Conservation (phyloP, 768 basidiomycete genomes). For the Tremella fuciformis region DNA sequence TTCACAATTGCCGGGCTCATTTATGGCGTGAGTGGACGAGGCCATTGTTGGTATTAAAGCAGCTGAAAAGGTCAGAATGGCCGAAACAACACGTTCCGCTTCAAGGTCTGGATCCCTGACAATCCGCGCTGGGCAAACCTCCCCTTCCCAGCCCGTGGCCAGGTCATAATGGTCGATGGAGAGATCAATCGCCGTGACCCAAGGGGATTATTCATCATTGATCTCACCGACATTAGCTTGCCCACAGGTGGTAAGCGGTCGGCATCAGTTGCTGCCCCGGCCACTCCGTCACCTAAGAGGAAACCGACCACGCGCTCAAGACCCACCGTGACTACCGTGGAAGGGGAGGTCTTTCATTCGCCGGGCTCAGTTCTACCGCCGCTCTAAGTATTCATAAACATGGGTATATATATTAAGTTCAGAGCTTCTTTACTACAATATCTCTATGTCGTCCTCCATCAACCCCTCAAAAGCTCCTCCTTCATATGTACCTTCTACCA, state of each 20-base stretch:
- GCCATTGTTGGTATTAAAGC: not conserved
- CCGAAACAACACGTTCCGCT: constrained; percentile 3
- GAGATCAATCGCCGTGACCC: not conserved
- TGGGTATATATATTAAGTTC: too few species aligned
- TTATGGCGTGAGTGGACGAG: not conserved
- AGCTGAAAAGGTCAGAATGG: not conserved
- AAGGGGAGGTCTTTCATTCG: too few species aligned
- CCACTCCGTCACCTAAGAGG: too few species aligned
- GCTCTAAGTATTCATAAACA: too few species aligned
- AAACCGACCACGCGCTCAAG: too few species aligned
- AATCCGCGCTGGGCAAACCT: constrained; percentile 3
- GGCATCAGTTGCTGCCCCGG: not conserved
- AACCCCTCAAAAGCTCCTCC: too few species aligned
- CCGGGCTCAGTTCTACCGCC: too few species aligned
- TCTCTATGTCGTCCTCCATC: too few species aligned
- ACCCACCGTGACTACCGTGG: too few species aligned
- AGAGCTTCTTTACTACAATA: too few species aligned
- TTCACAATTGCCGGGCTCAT: not conserved
- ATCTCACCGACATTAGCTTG: not conserved
- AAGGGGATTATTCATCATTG: not conserved
- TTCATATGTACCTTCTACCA: too few species aligned
- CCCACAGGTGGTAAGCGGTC: not conserved
- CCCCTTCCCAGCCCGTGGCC: not conserved
- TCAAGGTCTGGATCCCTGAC: constrained; percentile 10
- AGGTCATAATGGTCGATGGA: constrained; percentile 1